phyloP scores from a whole-genome alignment of 1,139 yeast genomes.

The Blastobotrys ciferrii region DNA sequence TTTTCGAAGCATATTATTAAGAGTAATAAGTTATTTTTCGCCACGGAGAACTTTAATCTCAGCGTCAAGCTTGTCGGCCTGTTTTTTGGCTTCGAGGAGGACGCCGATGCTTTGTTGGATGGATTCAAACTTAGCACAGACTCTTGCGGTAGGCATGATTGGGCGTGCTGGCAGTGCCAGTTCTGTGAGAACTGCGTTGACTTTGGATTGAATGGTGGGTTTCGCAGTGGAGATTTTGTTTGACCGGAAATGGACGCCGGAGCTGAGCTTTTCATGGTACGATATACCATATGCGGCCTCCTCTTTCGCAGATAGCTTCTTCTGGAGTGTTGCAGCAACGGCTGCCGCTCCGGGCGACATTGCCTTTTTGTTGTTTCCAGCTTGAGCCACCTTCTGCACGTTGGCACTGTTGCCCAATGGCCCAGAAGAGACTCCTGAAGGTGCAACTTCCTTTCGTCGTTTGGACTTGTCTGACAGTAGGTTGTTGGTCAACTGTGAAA shows the following conservation, averaged over 20 bases:
- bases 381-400: slow-evolving; percentile 12
- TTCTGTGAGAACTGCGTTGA: slow-evolving; percentile 71
- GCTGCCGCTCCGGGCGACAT: slow-evolving; percentile 30
- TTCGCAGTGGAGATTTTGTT: slow-evolving; percentile 59
- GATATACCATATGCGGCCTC: slow-evolving; percentile 83
- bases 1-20: no score
- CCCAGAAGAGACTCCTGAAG: slow-evolving; percentile 30
- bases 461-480: slow-evolving; percentile 74
- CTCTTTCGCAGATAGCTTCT: slow-evolving; percentile 69
- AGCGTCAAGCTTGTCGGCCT: slow-evolving; percentile 80
- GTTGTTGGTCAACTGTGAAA: slow-evolving; percentile 79
- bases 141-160: slow-evolving; percentile 81
- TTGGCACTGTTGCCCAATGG: slow-evolving; percentile 12
- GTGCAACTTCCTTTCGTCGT: slow-evolving; percentile 47
- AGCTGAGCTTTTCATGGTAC: slow-evolving; percentile 73
- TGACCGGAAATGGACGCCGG: slow-evolving; percentile 81
- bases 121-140: slow-evolving; percentile 76
- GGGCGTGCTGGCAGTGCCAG: slow-evolving; percentile 77
- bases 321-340: slow-evolving; percentile 45
- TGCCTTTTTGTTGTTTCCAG: slow-evolving; percentile 21
- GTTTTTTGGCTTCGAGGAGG: slow-evolving; percentile 80
- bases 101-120: slow-evolving; percentile 69
- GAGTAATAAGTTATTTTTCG: not conserved
- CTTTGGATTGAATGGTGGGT: slow-evolving; percentile 74
- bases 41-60: slow-evolving; percentile 61